Percentiles rank a stretch among this genome's conserved stretches.
Conservation (phyloP, 495 filamentous ascomycete species). For the Amphirosellinia nigrospora region DNA sequence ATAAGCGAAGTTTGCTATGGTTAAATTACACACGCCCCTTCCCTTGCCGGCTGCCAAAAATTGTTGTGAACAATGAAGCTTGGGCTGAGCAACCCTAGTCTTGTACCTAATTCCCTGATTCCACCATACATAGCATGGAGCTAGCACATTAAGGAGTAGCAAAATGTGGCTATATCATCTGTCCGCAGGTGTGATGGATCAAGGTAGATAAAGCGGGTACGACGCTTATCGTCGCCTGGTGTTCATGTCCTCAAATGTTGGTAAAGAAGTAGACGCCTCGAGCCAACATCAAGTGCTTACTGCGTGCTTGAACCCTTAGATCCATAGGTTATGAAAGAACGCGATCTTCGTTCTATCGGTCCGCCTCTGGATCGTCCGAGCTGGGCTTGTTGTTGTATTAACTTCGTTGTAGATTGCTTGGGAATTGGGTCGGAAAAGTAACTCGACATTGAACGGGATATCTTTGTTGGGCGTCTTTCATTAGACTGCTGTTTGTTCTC, state of each 20-base stretch:
- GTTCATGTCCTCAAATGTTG: background rate
- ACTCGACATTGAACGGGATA: conserved; percentile 31
- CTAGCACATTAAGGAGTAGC: background rate
- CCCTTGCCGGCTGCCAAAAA: background rate
- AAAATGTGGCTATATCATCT: background rate
- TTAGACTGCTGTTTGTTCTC: background rate
- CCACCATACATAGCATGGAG: background rate
- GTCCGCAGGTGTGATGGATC: background rate
- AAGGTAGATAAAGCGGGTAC: background rate
- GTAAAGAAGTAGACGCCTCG: background rate
- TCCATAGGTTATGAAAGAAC: conserved; percentile 20
- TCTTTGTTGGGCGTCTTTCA: conserved; percentile 14
- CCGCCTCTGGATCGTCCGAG: conserved; percentile 9
- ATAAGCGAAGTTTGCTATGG: background rate
- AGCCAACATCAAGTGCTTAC: background rate
- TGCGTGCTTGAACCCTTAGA: background rate
- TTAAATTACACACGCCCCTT: background rate
- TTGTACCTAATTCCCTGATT: background rate
- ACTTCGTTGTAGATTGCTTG: background rate
- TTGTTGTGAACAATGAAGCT: background rate
- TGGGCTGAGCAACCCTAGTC: background rate
- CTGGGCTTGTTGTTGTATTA: background rate
- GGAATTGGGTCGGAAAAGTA: conserved; percentile 7
- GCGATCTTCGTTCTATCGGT: conserved; percentile 7
- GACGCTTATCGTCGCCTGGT: background rate